Percentiles rank a stretch among this genome's conserved stretches.
Conservation (phyloP, 305 asterid genomes). For the Solanum hybrid region DNA sequence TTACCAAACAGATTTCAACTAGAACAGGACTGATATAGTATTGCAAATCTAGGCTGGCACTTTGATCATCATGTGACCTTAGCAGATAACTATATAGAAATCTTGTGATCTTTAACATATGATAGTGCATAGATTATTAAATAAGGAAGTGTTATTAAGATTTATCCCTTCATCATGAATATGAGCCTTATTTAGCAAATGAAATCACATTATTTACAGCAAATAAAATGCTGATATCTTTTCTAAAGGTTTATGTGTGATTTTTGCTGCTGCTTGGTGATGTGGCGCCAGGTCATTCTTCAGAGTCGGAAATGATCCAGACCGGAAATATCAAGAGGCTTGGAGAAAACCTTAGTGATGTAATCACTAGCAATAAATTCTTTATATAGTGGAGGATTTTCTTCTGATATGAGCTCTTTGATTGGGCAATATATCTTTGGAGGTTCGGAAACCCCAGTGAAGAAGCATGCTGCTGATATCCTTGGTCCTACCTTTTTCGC, state of each 20-base stretch:
- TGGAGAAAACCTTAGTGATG: conserved; percentile 16
- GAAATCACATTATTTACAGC: no score
- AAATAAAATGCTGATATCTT: no score
- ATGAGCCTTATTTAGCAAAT: no score
- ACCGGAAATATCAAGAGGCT: conserved; percentile 33
- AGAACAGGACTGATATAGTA: neutral
- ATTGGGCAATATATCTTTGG: conserved; percentile 37
- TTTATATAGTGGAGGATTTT: conserved; percentile 26
- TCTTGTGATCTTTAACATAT: no score
- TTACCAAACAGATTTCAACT: no score
- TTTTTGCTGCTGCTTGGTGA: neutral
- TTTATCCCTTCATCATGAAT: no score
- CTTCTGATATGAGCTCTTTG: conserved; percentile 38
- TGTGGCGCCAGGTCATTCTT: neutral
- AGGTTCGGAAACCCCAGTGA: conserved; percentile 22
- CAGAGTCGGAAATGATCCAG: conserved; percentile 33
- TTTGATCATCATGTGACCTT: no score
- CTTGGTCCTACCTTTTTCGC: conserved; percentile 50
- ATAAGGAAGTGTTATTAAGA: no score
- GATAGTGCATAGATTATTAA: no score
- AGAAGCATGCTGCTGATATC: conserved; percentile 55
- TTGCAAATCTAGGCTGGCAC: no score
- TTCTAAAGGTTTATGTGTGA: neutral
- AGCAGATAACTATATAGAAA: no score
- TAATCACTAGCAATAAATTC: conserved; percentile 41